Percentiles rank a stretch among this genome's conserved stretches.
These are phyloP conservation scores for Chytridium lagenaria DNA, from an alignment of 371 early-diverging fungal species.

Conservation along the genomic window DNA sequence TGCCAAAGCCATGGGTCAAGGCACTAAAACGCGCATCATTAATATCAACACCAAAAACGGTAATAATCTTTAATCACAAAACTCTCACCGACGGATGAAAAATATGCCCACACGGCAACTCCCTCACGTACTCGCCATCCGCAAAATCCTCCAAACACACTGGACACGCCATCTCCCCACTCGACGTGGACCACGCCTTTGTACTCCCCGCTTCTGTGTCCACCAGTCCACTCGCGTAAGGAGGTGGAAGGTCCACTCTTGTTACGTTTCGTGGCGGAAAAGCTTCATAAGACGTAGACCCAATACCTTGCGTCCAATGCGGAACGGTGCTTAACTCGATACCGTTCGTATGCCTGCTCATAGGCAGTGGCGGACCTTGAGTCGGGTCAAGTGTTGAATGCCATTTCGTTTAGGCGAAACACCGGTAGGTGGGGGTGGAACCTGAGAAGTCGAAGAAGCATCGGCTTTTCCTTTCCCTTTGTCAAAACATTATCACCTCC, in stretches of 20 bases:
- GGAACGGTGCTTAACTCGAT: not conserved
- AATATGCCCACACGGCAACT: not conserved
- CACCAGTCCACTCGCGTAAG: not conserved
- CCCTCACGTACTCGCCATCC: not conserved
- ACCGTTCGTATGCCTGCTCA: no score
- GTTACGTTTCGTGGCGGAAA: not conserved
- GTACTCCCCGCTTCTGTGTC: no score
- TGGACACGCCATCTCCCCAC: not conserved
- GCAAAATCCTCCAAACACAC: not conserved
- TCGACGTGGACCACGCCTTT: no score
- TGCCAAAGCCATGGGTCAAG: not conserved
- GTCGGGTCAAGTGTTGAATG: not conserved
- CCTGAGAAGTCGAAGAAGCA: not conserved
- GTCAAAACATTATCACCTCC: no score
- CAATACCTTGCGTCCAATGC: not conserved
- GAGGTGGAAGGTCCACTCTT: not conserved
- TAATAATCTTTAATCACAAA: not conserved
- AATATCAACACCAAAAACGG: not conserved
- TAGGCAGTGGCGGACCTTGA: no score
- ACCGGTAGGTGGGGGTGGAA: not conserved
- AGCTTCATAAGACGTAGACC: not conserved
- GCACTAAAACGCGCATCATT: not conserved
- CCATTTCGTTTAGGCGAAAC: not conserved
- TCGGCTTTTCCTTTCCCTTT: not conserved
- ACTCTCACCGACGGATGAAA: not conserved